A percentile compares a stretch with the other conserved stretches of the same genome.
Conservation (phyloP, 345 rosid genomes). For the Punica granatum region DNA sequence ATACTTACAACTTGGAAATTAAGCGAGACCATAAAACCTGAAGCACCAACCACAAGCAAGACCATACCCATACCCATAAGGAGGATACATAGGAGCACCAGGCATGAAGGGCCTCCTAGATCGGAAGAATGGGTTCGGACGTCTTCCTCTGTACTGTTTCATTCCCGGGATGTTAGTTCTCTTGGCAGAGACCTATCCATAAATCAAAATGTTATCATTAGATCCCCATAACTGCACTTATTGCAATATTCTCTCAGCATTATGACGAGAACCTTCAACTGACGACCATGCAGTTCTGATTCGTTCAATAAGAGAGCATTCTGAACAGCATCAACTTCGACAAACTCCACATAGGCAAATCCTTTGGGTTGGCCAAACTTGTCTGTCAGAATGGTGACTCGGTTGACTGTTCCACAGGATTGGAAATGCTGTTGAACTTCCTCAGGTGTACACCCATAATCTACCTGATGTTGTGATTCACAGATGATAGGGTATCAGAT, state of each 20-base stretch:
- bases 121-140: constrained; percentile 54
- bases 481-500: neutral
- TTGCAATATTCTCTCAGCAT: neutral
- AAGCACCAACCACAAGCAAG: no score
- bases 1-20: neutral
- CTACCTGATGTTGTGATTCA: constrained; percentile 48
- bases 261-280: constrained; percentile 52
- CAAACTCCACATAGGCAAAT: constrained; percentile 96
- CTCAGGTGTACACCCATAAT: constrained; percentile 94
- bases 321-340: constrained; percentile 88
- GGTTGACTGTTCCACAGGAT: constrained; percentile 94
- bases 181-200: constrained; percentile 83
- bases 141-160: constrained; percentile 93
- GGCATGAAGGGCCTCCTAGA: constrained; percentile 80
- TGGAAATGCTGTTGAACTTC: constrained; percentile 99
- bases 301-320: constrained; percentile 91
- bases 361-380: constrained; percentile 99
- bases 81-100: constrained; percentile 49
- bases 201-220: constrained; percentile 9
- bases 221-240: neutral
- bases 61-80: constrained; percentile 84
- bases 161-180: constrained; percentile 93
- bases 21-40: neutral
- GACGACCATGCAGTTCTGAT: constrained; percentile 96
- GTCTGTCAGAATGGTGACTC: constrained; percentile 97